Percentiles rank a stretch among this genome's conserved stretches.
Conservation (phyloP, 208 protist genomes). For the Leishmania lainsoni region DNA sequence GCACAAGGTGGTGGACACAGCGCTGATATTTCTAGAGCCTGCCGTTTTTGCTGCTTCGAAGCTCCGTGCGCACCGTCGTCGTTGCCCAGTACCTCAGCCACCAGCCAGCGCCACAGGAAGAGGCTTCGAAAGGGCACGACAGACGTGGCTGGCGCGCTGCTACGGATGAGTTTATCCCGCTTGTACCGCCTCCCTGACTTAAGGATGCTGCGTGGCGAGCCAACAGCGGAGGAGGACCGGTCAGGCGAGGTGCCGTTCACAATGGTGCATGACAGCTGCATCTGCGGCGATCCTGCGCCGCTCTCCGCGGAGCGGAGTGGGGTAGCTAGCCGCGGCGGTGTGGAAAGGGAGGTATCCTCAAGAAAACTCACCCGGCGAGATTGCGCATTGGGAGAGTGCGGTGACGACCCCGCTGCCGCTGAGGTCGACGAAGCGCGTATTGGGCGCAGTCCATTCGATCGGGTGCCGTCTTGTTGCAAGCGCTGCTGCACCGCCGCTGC, state of each 20-base stretch:
- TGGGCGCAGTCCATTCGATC: not conserved
- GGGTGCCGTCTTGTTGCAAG: not conserved
- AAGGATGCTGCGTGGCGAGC: conserved; percentile 42
- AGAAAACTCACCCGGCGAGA: conserved; percentile 10
- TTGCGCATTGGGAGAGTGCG: not conserved
- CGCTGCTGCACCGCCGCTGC: not conserved
- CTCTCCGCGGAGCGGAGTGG: not conserved
- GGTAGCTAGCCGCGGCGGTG: not conserved
- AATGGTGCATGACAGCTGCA: not conserved
- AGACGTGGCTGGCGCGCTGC: conserved; percentile 37
- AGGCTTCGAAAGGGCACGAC: conserved; percentile 39
- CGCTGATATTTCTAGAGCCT: not conserved
- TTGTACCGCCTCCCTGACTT: conserved; percentile 51
- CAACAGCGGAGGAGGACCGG: not conserved
- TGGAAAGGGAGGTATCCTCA: not conserved
- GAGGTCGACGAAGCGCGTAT: not conserved
- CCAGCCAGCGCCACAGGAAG: conserved; percentile 39
- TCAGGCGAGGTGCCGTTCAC: not conserved
- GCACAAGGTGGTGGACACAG: conserved; percentile 12
- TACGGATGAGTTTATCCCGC: conserved; percentile 35
- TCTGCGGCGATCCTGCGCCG: not conserved
- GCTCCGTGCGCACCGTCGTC: not conserved
- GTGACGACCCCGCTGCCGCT: conserved; percentile 6
- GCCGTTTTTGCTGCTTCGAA: conserved; percentile 1
- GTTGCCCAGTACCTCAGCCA: conserved; percentile 30